Evolutionary conservation across 1,284 basidiomycete genomes (phyloP), one percentile per base, ranked within the genome.

Genomic region (Cronartium quercuum): DNA sequence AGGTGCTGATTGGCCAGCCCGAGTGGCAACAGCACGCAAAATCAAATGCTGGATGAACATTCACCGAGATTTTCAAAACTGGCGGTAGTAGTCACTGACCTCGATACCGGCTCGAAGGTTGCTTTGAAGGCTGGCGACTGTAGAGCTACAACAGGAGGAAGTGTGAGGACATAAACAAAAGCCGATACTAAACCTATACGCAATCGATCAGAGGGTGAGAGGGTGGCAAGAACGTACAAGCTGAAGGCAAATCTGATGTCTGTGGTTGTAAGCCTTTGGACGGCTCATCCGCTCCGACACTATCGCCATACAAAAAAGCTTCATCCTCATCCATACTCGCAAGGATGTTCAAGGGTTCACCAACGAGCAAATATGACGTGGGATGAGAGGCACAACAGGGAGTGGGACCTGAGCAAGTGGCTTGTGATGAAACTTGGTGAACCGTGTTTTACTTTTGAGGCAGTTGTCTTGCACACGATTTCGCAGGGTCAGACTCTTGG

Each of bases 321-420:
- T 73, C 70, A 24, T 73, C 70, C 21, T 73, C 70, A 66, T 73
- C 70, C 70, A 73, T 73, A 40, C 15, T 44, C 6, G 51, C n/a
- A n/a, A 55, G n/a, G n/a, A n/a, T n/a, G n/a, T n/a, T n/a, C n/a
- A n/a, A n/a, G 15, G 29, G 51, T 18, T 55, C 9, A 51, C 18
- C 51, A 55, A 55, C 51, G 29, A 10, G 51, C 15, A 55, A 18
- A n/a, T 24, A 24, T 24, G 51, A 55, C 51, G 51, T 7, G 29
- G 18, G 51, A 55, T 18, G 7, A 55, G 21, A 21, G 47, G 47
- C 21, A 21, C n/a, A n/a, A n/a, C n/a, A n/a, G n/a, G n/a, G n/a
- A n/a, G n/a, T n/a, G n/a, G n/a, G n/a, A n/a, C n/a, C n/a, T n/a
- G n/a, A n/a, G n/a, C n/a, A n/a, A n/a, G n/a, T n/a, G n/a, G n/a